Evolutionary conservation across 192 early-diverging fungal species (phyloP), one percentile per base, ranked within the genome.

Genomic region (Coemansia sp.): DNA sequence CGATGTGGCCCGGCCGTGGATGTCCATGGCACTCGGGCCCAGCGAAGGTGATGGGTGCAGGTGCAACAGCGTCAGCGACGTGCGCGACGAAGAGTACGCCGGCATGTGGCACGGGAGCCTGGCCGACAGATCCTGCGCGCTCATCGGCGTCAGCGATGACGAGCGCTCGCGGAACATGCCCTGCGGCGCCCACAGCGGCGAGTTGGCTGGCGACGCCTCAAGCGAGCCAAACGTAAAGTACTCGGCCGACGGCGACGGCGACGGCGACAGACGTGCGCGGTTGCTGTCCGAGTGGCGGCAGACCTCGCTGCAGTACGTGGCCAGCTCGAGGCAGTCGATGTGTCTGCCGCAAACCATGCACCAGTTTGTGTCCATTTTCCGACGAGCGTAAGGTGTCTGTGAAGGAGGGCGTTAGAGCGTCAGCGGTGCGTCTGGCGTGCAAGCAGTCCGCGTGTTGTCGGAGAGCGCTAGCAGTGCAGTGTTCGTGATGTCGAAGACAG

Each of bases 321-420:
- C 75, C 22, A 71, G 68, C 47, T 77, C 75, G n/a, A 44, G 33
- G 62, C 68, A 44, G 64, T 77, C 69, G 46, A 77, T 71, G 69
- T 77, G 75, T 46, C 42, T 71, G 45, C 75, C 75, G 69, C 75
- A 77, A 57, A 71, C 66, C 49, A 65, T 71, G 68, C 75, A 77
- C 75, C 75, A 77, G 65, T 67, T 68, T 29, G 69, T 68, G 46
- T 77, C 75, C 75, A 77, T 77, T 47, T 12, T 47, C 23, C 14
- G 35, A 22, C 43, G 43, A 2, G 21, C 14, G 21, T 47, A 10
- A n/a, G n/a, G n/a, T n/a, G n/a, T n/a, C 12, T 22, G 45, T 22
- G 45, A 10, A 47, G 5, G 22, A 10, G 9, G 45, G 45, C 45
- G 42, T 44, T 44, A 44, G 7, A 19, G 42, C 42, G 42, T 44